Evolutionary conservation across 768 basidiomycete species (phyloP).

Genomic region (Tephrocybe rancida): DNA sequence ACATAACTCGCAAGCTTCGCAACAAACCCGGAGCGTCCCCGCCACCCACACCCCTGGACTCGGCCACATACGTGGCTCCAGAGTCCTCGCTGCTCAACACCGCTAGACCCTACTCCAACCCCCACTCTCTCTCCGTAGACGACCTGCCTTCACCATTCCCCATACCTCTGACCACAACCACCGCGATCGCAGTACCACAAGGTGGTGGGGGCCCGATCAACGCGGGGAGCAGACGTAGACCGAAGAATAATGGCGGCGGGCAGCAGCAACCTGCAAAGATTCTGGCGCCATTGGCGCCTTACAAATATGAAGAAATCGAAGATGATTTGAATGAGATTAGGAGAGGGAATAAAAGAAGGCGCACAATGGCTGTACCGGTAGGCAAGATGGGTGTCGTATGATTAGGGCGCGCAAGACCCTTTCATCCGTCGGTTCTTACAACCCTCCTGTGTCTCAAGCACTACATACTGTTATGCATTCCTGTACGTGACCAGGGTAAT

Average conservation of each 20-base stretch:
- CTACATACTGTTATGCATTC: too few species aligned
- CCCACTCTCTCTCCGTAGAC: constrained; percentile 82
- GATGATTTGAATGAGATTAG: constrained; percentile 77
- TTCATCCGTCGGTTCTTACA: too few species aligned
- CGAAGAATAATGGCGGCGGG: constrained; percentile 56
- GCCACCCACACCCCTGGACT: constrained; percentile 67
- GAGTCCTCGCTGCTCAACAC: constrained; percentile 58
- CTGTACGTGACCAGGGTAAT: too few species aligned
- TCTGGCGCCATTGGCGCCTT: constrained; percentile 49
- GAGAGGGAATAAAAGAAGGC: constrained; percentile 65
- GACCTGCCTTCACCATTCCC: constrained; percentile 87
- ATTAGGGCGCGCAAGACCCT: too few species aligned
- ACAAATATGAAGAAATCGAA: constrained; percentile 74
- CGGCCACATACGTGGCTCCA: constrained; percentile 35
- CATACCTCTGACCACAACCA: constrained; percentile 61
- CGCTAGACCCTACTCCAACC: constrained; percentile 70
- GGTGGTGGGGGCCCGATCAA: constrained; percentile 32
- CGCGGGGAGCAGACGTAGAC: constrained; percentile 45
- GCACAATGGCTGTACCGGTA: constrained; percentile 32
- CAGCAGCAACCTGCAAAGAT: constrained; percentile 69
- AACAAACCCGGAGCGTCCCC: constrained; percentile 80
- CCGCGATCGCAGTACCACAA: constrained; percentile 35
- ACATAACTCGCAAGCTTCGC: constrained; percentile 81
- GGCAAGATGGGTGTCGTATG: constrained; percentile 17
- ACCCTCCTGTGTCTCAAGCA: too few species aligned